A percentile compares a stretch with the other conserved stretches of the same genome.
phyloP scores from a whole-genome alignment of 139 green algal genomes.

The Chlamydomonas asymmetrica region DNA sequence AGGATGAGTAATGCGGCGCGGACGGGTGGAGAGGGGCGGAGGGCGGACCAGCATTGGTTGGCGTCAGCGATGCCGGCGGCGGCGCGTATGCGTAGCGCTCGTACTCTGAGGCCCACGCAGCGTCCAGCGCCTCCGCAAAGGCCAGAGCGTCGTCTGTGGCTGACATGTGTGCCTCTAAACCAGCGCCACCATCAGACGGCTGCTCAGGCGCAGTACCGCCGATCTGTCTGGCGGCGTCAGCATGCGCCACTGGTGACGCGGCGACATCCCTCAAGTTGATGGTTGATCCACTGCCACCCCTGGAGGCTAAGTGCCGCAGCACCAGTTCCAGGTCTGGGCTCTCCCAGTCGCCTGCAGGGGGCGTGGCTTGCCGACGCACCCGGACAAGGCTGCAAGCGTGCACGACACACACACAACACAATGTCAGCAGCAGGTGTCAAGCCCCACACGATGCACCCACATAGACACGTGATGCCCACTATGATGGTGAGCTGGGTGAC shows the following conservation, averaged over 20 bases:
- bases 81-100: neutral
- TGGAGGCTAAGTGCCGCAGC: neutral
- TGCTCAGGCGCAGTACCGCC: neutral
- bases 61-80: neutral
- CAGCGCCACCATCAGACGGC: no score
- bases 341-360: neutral
- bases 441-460: no score
- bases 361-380: no score
- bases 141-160: neutral
- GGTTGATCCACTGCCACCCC: no score
- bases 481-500: no score
- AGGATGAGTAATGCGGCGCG: neutral
- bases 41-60: neutral
- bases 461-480: no score
- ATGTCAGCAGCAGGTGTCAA: no score
- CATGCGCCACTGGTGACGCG: no score
- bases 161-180: neutral
- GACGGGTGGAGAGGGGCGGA: neutral
- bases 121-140: neutral
- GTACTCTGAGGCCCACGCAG: slow-evolving; percentile 12
- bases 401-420: no score
- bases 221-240: no score
- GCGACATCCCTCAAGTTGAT: no score
- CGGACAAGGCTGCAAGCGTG: no score
- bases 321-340: slow-evolving; percentile 8